Evolutionary conservation across 2,329 filamentous ascomycete genomes (phyloP).

Genomic region (Pseudocercospora macadamiae): DNA sequence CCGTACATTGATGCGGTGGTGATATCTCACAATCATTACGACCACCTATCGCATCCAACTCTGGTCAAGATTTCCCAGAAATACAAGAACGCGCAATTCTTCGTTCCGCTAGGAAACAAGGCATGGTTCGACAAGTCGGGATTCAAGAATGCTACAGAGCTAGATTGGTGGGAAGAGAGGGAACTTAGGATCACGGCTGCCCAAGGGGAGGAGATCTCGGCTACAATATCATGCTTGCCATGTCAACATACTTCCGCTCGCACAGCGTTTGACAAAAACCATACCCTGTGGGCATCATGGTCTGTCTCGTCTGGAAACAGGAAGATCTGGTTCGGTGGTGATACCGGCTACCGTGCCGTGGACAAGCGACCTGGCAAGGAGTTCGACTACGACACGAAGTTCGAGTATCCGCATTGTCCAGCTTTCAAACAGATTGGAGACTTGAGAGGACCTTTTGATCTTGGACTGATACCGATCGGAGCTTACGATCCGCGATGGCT

Average conservation of each 20-base stretch:
- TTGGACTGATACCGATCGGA: constrained; percentile 91
- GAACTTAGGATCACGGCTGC: constrained; percentile 65
- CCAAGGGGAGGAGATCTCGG: constrained; percentile 58
- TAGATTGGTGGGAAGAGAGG: constrained; percentile 93
- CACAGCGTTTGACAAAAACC: constrained; percentile 67
- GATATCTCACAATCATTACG: constrained; percentile 88
- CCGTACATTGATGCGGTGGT: constrained; percentile 73
- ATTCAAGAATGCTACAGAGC: constrained; percentile 76
- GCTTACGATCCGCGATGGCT: constrained; percentile 76
- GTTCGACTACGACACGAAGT: constrained; percentile 73
- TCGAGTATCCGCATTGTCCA: constrained; percentile 72
- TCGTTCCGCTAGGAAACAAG: constrained; percentile 81
- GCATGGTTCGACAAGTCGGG: constrained; percentile 76
- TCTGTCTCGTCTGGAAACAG: constrained; percentile 71
- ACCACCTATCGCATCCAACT: constrained; percentile 80
- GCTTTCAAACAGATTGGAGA: constrained; percentile 84
- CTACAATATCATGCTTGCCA: constrained; percentile 76
- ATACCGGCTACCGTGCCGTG: constrained; percentile 87
- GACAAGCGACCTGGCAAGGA: constrained; percentile 62
- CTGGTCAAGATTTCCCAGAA: constrained; percentile 70
- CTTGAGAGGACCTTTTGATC: constrained; percentile 80
- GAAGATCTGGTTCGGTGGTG: constrained; percentile 82
- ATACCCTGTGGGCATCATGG: constrained; percentile 90
- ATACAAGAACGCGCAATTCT: constrained; percentile 82
- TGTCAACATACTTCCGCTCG: constrained; percentile 81